A percentile compares a stretch with the other conserved stretches of the same genome.
Conservation (phyloP, 2,329 filamentous ascomycete species). For the Colletotrichum sp. region DNA sequence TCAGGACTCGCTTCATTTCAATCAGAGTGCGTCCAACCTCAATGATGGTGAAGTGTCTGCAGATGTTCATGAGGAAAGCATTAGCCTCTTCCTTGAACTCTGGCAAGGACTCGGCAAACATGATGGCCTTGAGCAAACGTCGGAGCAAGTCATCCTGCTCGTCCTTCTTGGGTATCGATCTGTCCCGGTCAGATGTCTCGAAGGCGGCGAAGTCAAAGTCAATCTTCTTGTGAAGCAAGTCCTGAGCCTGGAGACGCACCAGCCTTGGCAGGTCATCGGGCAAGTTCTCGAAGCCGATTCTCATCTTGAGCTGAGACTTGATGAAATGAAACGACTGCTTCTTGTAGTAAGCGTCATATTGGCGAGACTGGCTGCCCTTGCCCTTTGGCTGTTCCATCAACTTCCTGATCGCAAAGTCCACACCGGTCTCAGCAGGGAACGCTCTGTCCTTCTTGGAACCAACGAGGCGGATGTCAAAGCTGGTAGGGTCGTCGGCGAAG, state of each 20-base stretch:
- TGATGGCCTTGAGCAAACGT: slow-evolving; percentile 86
- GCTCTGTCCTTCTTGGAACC: slow-evolving; percentile 88
- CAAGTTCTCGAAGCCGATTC: slow-evolving; percentile 84
- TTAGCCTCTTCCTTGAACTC: slow-evolving; percentile 81
- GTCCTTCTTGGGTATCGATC: slow-evolving; percentile 86
- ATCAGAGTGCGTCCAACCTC: slow-evolving; percentile 88
- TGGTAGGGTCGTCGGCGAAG: slow-evolving; percentile 86
- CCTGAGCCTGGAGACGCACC: slow-evolving; percentile 87
- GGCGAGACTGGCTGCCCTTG: slow-evolving; percentile 59
- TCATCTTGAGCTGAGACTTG: slow-evolving; percentile 86
- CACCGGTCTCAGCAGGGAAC: slow-evolving; percentile 84
- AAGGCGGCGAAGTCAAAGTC: slow-evolving; percentile 75
- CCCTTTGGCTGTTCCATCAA: slow-evolving; percentile 79
- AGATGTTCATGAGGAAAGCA: slow-evolving; percentile 78
- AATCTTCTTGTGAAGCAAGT: slow-evolving; percentile 75
- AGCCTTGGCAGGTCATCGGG: slow-evolving; percentile 88
- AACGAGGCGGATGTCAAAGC: slow-evolving; percentile 86
- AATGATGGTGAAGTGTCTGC: slow-evolving; percentile 87
- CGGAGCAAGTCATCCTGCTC: slow-evolving; percentile 83
- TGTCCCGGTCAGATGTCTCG: slow-evolving; percentile 77
- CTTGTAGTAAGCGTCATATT: slow-evolving; percentile 85
- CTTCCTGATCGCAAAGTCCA: slow-evolving; percentile 88
- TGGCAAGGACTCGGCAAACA: slow-evolving; percentile 83
- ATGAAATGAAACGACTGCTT: slow-evolving; percentile 89
- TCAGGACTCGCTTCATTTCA: slow-evolving; percentile 76